Base-by-base conservation (phyloP, 768 basidiomycete genomes). In the Russula olivacea region DNA sequence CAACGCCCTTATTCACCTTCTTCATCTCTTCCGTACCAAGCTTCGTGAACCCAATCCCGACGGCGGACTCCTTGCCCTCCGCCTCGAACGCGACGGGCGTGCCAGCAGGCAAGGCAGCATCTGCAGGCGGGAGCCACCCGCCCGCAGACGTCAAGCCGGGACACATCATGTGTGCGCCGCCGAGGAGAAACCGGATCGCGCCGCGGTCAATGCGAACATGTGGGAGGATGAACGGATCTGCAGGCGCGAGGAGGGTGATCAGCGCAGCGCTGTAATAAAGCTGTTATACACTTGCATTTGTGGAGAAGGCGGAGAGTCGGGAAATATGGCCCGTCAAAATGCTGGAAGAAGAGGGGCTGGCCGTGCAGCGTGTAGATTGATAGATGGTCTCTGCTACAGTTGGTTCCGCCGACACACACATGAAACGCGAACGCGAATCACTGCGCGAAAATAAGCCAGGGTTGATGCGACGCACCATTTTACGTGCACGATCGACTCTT, bases 141-240 rank as follows among this genome's bases (percentile, higher is more conserved):
- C 95, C 95, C 38, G 85, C 80, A 40, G 96, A 98, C 30, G 97
- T 96, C 59, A 99, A 78, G 23, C 97, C 97, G 5, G 97, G 97
- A 69, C 89, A 94, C 93, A 96, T 96, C 90, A 96, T 94, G 76
- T 89, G 87, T 28, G 93, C 93, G 17, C 93, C 97, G 12, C 86
- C 88, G 51, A 99, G 84, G 43, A 99, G 82, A 76, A 98, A 99
- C 38, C 95, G 91, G 76, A 99, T 99, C 58, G 97, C 97, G 54
- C 97, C 97, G 55, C 96, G 88, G 78, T 99, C 97, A 53, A 98
- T 81, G 67, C 87, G 84, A 54, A 96, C 93, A 69, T 81, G 85
- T 5, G 95, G 93, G 36, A 98, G 82, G 67, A 98, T 79, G 69
- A 83, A 88, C 9, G 97, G 97, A 78, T 97, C 96, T 99, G 74